Conservation (phyloP, 345 rosid species). For the Erysimum cheiranthoides region DNA sequence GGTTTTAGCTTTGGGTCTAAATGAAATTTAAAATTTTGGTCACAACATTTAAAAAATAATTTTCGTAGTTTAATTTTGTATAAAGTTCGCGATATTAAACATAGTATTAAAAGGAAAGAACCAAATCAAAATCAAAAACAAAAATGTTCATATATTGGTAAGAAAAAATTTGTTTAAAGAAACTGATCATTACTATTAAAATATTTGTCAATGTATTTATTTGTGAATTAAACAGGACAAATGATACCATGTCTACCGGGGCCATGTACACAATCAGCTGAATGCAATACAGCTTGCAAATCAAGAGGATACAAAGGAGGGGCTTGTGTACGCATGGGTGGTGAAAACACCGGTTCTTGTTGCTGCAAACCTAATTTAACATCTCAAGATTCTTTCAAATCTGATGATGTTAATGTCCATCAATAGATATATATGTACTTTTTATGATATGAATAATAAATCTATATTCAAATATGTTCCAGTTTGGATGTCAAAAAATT, state of each 20-base stretch:
- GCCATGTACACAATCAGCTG: not conserved
- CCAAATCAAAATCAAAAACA: not conserved
- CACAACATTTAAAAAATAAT: not conserved
- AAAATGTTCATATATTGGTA: not conserved
- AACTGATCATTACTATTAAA: not conserved
- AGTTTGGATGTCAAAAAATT: not conserved
- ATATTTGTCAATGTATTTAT: not conserved
- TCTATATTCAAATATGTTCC: not conserved
- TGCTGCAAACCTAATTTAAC: constrained; percentile 14
- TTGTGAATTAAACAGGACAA: constrained; percentile 28
- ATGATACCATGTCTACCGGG: constrained; percentile 20
- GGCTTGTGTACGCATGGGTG: not conserved
- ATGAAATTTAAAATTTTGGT: not conserved
- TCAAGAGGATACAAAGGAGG: constrained; percentile 35
- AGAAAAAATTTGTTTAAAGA: not conserved
- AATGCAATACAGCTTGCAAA: constrained; percentile 23
- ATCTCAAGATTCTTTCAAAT: constrained; percentile 13
- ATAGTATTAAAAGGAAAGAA: not conserved
- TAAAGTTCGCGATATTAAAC: not conserved
- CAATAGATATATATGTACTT: not conserved
- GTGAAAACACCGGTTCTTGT: constrained; percentile 13
- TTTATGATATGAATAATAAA: not conserved
- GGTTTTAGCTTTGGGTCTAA: too few relatives aligned
- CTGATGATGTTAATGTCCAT: not conserved
- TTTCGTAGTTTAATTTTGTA: not conserved